Evolutionary conservation across 2,329 filamentous ascomycete species (phyloP), one percentile per base, ranked within the genome.

Genomic region (Dothidotthia symphoricarpi): DNA sequence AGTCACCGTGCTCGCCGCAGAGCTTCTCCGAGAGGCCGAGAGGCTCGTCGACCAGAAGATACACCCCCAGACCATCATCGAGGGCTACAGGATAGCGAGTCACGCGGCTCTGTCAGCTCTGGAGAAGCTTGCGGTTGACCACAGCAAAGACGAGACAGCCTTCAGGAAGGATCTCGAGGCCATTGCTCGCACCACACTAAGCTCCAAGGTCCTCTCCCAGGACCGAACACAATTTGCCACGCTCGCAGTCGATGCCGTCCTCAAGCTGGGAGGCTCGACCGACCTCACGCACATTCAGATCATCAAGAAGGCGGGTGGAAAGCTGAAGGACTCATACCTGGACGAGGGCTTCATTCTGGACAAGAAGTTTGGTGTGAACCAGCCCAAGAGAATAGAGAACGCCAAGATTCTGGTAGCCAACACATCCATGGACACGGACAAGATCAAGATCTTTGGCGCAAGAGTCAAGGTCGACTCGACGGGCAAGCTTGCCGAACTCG

Each of bases 391-490:
- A 42, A 76, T 98, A 61, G 91, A 97, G 69, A 97, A 98, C 68
- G 93, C 91, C 53, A 98, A 97, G 76, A 98, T 98, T 52, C 73
- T 98, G 39, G 87, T 98, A 15, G 93, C 93, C 49, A 98, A 98
- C 74, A 98, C 93, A 32, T 86, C 90, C 10, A 98, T 98, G 93
- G 93, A 98, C 71, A 98, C 93, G 24, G 93, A 98, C 74, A 98
- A 98, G 78, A 88, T 98, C 75, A 98, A 98, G 80, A 97, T 98
- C 61, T 98, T 98, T 60, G 93, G 93, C 49, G 93, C 93, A 12
- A 82, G 91, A 43, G 88, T 98, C 61, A 97, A 97, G 79, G 93
- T 98, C 44, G 86, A 88, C 55, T 91, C 88, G 22, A 98, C 93
- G 3, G 88, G 88, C 67, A 96, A 97, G 77, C 80, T 98, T 33